Evolutionary conservation across 257 asterid genomes (phyloP).

Genomic region (Capsicum chinense): DNA sequence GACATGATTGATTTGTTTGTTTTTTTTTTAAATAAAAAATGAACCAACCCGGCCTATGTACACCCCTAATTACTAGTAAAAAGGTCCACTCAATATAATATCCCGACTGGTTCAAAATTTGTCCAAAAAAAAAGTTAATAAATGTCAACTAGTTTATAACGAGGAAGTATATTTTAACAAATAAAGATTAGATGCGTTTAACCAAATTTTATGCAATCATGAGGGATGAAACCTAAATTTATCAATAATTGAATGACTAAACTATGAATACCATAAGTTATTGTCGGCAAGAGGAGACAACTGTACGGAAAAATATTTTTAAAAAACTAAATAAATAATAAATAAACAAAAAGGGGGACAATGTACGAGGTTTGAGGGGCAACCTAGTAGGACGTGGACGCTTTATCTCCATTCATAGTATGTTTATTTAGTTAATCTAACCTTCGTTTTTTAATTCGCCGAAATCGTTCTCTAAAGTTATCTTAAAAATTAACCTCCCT

Average conservation of each 20-base stretch:
- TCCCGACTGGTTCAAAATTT: too few relatives aligned
- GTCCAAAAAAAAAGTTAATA: too few relatives aligned
- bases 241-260: background rate
- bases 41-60: too few relatives aligned
- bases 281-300: conserved; percentile 51
- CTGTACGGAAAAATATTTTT: background rate
- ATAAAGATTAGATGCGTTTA: background rate
- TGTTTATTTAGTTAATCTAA: background rate
- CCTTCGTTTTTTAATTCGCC: too few relatives aligned
- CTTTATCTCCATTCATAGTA: conserved; percentile 48
- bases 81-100: too few relatives aligned
- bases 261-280: background rate
- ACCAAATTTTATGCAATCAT: background rate
- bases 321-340: background rate
- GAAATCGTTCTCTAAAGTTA: too few relatives aligned
- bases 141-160: too few relatives aligned
- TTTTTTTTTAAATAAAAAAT: too few relatives aligned
- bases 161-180: background rate
- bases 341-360: background rate
- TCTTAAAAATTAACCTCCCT: too few relatives aligned
- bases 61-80: too few relatives aligned
- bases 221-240: too few relatives aligned
- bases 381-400: conserved; percentile 52
- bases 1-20: too few relatives aligned
- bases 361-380: conserved; percentile 54